phyloP scores from a whole-genome alignment of 2,329 filamentous ascomycete species.

The Cercospora berteroae region DNA sequence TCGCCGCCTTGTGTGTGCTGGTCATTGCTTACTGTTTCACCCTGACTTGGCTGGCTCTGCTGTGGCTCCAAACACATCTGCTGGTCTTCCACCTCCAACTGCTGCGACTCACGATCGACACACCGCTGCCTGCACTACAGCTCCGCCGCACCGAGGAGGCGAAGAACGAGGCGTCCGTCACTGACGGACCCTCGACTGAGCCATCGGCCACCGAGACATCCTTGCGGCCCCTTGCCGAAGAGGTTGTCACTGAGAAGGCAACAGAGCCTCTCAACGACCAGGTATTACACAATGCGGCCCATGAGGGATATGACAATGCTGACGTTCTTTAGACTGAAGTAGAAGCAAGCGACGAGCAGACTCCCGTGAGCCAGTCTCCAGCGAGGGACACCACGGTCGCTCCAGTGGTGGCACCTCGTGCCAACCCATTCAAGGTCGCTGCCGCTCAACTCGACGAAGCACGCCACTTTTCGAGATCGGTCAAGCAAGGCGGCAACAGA shows the following conservation, averaged over 20 bases:
- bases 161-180: neutral
- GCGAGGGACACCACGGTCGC: neutral
- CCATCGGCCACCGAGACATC: neutral
- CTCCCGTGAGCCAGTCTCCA: neutral
- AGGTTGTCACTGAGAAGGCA: neutral
- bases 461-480: conserved; percentile 4
- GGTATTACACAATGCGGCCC: neutral
- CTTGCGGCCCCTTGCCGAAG: neutral
- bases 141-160: neutral
- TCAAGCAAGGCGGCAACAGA: conserved; percentile 4
- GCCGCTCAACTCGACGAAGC: conserved; percentile 18
- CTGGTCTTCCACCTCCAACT: conserved; percentile 14
- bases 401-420: neutral
- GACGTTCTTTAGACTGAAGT: neutral
- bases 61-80: conserved; percentile 19
- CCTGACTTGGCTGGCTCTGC: conserved; percentile 18
- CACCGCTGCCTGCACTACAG: neutral
- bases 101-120: conserved; percentile 10
- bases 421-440: conserved; percentile 10
- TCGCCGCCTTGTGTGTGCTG: conserved; percentile 14
- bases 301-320: neutral
- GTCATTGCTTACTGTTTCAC: conserved; percentile 18
- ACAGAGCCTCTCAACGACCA: neutral
- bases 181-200: neutral
- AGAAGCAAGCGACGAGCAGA: neutral